Percentiles rank a stretch among this genome's conserved stretches.
phyloP scores from a whole-genome alignment of 768 basidiomycete species.

The Lactifluus echinatus region DNA sequence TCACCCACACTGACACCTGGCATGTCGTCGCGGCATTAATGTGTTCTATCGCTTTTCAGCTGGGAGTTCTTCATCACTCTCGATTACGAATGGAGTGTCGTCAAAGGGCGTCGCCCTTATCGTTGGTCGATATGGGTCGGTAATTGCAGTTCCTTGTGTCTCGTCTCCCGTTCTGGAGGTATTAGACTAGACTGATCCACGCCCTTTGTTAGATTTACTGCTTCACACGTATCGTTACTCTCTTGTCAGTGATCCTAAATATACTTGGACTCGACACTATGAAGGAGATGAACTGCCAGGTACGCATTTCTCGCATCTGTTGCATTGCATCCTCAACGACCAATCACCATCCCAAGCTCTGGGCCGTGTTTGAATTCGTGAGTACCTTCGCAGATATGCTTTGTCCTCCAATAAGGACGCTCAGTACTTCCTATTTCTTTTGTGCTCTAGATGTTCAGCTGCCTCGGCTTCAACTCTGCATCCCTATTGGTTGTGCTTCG shows the following conservation, averaged over 20 bases:
- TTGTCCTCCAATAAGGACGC: neutral
- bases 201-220: neutral
- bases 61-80: neutral
- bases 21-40: no score
- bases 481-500: neutral
- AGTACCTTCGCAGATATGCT: neutral
- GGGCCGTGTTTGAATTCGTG: neutral
- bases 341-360: neutral
- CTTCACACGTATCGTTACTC: neutral
- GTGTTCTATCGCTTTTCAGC: neutral
- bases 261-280: neutral
- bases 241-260: neutral
- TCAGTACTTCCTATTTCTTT: neutral
- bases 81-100: neutral
- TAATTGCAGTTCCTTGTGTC: neutral
- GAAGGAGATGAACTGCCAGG: neutral
- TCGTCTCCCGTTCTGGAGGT: neutral
- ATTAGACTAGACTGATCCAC: neutral
- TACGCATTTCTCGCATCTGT: neutral
- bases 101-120: neutral
- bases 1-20: no score
- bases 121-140: neutral
- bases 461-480: neutral
- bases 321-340: neutral
- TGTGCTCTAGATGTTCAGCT: neutral